These are phyloP conservation scores for Cryphonectria radicalis DNA, from an alignment of 2,329 filamentous ascomycete genomes.

Conservation along the genomic window DNA sequence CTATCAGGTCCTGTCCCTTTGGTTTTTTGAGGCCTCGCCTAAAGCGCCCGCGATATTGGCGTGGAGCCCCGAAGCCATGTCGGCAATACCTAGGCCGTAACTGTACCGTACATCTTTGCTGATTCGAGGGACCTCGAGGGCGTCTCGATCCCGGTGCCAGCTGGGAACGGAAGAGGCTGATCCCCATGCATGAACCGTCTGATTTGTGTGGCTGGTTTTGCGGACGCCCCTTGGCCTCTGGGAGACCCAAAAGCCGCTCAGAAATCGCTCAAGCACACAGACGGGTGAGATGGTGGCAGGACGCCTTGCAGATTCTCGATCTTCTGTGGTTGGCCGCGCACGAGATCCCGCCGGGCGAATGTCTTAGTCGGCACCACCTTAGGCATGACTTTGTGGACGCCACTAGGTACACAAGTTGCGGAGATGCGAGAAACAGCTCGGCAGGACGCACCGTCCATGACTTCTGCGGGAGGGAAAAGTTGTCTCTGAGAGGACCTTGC, in stretches of 20 bases:
- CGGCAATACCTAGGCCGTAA: background rate
- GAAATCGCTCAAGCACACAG: background rate
- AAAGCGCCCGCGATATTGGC: background rate
- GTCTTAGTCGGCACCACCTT: constrained; percentile 3
- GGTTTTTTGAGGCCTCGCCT: background rate
- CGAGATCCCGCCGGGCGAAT: constrained; percentile 5
- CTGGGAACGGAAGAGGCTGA: background rate
- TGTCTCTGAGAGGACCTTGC: background rate
- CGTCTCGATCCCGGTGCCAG: constrained; percentile 1
- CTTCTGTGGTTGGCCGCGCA: constrained; percentile 2
- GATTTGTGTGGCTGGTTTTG: background rate
- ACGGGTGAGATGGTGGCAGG: background rate
- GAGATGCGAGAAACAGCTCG: constrained; percentile 1
- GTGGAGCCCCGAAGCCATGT: constrained; percentile 14
- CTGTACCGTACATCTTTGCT: background rate
- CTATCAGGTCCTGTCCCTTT: background rate
- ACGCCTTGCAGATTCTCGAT: background rate
- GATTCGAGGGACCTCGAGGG: background rate
- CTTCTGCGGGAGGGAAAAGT: background rate
- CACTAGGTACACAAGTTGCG: background rate
- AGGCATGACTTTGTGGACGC: background rate
- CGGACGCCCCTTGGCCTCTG: background rate
- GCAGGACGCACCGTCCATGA: background rate
- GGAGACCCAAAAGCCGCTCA: background rate
- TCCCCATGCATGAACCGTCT: background rate